Evolutionary conservation across 2,329 filamentous ascomycete species (phyloP), one percentile per base, ranked within the genome.

Genomic region (Pleoardoris graminearum): DNA sequence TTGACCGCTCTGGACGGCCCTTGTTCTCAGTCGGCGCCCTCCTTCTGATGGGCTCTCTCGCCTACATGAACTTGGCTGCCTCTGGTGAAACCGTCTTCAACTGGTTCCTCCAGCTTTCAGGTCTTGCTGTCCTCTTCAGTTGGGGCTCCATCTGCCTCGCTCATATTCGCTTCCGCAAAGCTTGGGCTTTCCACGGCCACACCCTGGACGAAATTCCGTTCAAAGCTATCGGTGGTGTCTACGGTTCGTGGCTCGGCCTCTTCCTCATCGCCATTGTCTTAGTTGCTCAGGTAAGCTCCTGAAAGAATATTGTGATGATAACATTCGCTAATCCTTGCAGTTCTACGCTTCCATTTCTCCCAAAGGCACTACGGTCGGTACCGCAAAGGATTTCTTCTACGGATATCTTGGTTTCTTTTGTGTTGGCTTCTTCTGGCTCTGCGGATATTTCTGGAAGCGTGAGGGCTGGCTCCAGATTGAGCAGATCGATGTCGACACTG

Each of bases 101-200:
- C 65, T 96, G 92, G 85, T 79, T 88, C 48, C 78, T 90, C 32
- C 83, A 88, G 53, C 80, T 91, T 42, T 89, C 87, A 1, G 88
- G 86, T 42, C 80, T 91, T 21, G 88, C 86, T 8, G 86, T 83
- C 39, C 82, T 91, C 68, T 89, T 92, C 76, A 91, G 88, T 4
- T 92, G 89, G 89, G 84, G 81, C 50, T 89, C 89, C 59, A 93
- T 96, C 71, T 96, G 91, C 72, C 77, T 95, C n/a, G 84, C 88
- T 21, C 92, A 97, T 74, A 95, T 97, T 68, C 90, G 91, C 50
- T 97, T 97, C 82, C 90, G 92, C 58, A 76, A 77, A 55, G 72
- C 70, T 19, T 75, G 72, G 72, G 62, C 61, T 35, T 66, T 68
- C 52, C 69, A 73, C 44, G 71, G 70, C 35, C 70, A 72, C 57